Conservation (phyloP, 73 alveolate genomes). For the Halteria grandinella region DNA sequence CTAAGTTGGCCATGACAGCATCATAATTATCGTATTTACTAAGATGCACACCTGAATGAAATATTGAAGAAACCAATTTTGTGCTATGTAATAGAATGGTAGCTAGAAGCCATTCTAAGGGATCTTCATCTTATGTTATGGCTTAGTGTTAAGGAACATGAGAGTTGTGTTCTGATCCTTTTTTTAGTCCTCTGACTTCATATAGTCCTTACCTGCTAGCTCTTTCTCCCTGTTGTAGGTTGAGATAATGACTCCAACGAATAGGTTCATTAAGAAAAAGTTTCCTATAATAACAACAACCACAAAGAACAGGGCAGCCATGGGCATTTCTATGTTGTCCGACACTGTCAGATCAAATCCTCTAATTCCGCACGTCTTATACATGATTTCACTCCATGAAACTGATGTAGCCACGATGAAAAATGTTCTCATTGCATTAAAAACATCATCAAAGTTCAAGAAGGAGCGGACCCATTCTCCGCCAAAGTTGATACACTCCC, state of each 20-base stretch:
- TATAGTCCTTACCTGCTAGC: not conserved
- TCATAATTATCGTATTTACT: conserved; percentile 56
- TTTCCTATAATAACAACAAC: conserved; percentile 46
- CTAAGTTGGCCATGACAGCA: conserved; percentile 37
- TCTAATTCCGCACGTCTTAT: conserved; percentile 24
- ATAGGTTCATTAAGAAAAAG: conserved; percentile 51
- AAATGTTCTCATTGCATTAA: conserved; percentile 61
- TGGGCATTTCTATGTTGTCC: conserved; percentile 15
- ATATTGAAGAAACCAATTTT: conserved; percentile 34
- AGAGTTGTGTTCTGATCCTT: conserved; percentile 30
- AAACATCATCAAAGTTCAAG: conserved; percentile 37
- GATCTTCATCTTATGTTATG: not conserved
- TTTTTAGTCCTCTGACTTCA: conserved; percentile 16
- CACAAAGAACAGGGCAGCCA: not conserved
- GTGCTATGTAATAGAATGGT: not conserved
- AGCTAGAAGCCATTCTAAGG: not conserved
- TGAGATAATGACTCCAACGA: conserved; percentile 44
- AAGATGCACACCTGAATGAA: conserved; percentile 56
- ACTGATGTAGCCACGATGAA: conserved; percentile 72
- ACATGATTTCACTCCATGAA: conserved; percentile 76
- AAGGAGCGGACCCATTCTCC: conserved; percentile 52
- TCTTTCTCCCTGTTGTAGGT: conserved; percentile 39
- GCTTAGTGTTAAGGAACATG: not conserved
- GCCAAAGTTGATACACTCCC: conserved; percentile 66
- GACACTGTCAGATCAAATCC: conserved; percentile 52